Base-by-base conservation (phyloP, 2,329 filamentous ascomycete genomes). In the Orbilia javanica region DNA sequence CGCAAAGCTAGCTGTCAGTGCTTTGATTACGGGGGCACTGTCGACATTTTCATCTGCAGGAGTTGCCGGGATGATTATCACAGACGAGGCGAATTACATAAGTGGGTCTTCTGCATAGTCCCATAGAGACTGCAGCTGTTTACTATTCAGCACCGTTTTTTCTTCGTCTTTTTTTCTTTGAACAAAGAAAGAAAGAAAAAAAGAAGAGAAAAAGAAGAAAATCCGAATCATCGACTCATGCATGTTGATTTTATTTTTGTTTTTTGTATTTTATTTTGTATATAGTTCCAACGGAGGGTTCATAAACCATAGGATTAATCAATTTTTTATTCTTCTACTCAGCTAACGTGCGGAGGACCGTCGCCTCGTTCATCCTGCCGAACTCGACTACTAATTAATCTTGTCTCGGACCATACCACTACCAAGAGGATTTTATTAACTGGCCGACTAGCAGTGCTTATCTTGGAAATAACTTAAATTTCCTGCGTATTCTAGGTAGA, bases 21-120 rank as follows among this genome's bases (percentile, higher is more conserved):
- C 86, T 44, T 82, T 88, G 72, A 82, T 88, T 20, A 85, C 86
- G 0, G 87, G 87, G 80, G 85, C 87, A 10, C 81, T 88, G 68
- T 85, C 84, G 10, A 88, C 87, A 1, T 82, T 88, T 77, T 86
- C 85, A 42, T 86, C 84, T 80, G 87, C 86, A 8, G 84, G 82
- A 55, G 85, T 86, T 75, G 85, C 85, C 4, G 85, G 85, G 42
- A 79, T 88, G 80, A 83, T 88, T 29, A 84, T 86, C 39, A 84
- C 84, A 67, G 80, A 86, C 64, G 63, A 67, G 46, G 62, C 67
- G 13, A 66, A 46, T 8, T 78, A 72, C n/a, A 62, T 72, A 36
- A 72, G 31, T 18, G 36, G 27, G 6, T 25, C 74, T 11, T 25
- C 62, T 29, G 20, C 29, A 27, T 70, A 39, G 11, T 18, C 64